These are phyloP conservation scores for Xerocomus potaroensis DNA, from an alignment of 768 basidiomycete species.

Conservation along the genomic window DNA sequence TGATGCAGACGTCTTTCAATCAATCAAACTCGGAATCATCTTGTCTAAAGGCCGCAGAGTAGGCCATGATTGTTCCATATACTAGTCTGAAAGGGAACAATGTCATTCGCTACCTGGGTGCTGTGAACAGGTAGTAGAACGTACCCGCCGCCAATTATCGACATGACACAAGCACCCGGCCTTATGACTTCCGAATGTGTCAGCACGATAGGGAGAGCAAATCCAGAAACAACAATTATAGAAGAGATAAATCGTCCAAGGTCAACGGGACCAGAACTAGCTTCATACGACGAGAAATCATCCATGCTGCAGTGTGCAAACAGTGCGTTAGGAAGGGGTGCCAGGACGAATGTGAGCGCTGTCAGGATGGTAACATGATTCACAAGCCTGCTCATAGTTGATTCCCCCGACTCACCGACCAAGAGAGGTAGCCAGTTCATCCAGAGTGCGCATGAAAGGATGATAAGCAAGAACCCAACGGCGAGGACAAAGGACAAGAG, in stretches of 20 bases:
- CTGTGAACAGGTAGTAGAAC: slow-evolving; percentile 3
- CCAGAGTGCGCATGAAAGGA: slow-evolving; percentile 95
- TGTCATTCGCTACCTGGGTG: background rate
- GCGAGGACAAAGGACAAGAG: slow-evolving; percentile 96
- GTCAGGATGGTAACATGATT: background rate
- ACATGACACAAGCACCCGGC: slow-evolving; percentile 86
- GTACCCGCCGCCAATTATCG: slow-evolving; percentile 87
- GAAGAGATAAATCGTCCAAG: slow-evolving; percentile 94
- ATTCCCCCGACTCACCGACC: slow-evolving; percentile 65
- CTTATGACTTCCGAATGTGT: slow-evolving; percentile 89
- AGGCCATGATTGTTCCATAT: slow-evolving; percentile 87
- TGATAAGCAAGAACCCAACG: slow-evolving; percentile 95
- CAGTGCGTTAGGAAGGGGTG: slow-evolving; percentile 91
- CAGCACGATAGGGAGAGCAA: slow-evolving; percentile 87
- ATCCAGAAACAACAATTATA: slow-evolving; percentile 86
- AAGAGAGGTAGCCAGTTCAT: slow-evolving; percentile 95
- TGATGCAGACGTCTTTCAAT: background rate
- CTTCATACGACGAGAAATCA: slow-evolving; percentile 79
- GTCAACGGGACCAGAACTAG: slow-evolving; percentile 69
- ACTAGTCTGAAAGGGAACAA: slow-evolving; percentile 50
- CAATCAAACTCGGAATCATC: slow-evolving; percentile 80
- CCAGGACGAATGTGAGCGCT: slow-evolving; percentile 94
- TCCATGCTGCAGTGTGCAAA: slow-evolving; percentile 92
- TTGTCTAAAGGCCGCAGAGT: slow-evolving; percentile 77
- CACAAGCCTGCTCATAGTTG: background rate